Evolutionary conservation across 257 asterid genomes (phyloP), one percentile per base, ranked within the genome.

Genomic region (Solanum paucissectum): DNA sequence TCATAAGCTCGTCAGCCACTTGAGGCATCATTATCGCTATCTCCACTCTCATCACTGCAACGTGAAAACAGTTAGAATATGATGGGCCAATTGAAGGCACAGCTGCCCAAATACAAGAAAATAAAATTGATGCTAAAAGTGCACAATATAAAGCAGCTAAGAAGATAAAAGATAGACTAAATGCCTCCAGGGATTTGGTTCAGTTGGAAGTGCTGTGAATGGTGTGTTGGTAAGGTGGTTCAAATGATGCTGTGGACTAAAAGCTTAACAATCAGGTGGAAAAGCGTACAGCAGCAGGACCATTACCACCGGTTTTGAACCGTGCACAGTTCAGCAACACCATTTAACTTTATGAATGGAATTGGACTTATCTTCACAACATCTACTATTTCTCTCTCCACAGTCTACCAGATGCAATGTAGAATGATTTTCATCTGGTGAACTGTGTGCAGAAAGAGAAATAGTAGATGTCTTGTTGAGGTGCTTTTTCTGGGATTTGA

Each of bases 41-140:
- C 93, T 79, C 94, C 98, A 55, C 98, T 94, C 87, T 90, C 98
- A 86, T 95, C 98, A 87, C 98, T 95, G 96, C 88, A 93, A 83
- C 81, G 91, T n/a, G 87, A 29, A 84, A 87, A 85, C 68, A 84
- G 74, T 71, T 25, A 34, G 37, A 40, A 52, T 13, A 73, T 49
- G n/a, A 86, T n/a, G 46, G 60, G 84, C 37, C 29, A 49, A 38
- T 52, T 32, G 52, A 52, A 32, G n/a, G 12, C 5, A 37, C 55
- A 29, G 62, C 68, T 29, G 34, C 60, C 85, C 68, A 81, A 46
- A 32, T 77, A 42, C 85, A 81, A 81, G 85, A 20, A 81, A 49
- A 81, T 81, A 29, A 81, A 49, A 11, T 46, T 44, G 20, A 81
- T 46, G 85, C 68, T 32, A 46, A 44, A 77, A 81, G 42, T 5